A percentile compares a stretch with the other conserved stretches of the same genome.
phyloP scores from a whole-genome alignment of 371 early-diverging fungal genomes.

The Apophysomyces trapeziformis region DNA sequence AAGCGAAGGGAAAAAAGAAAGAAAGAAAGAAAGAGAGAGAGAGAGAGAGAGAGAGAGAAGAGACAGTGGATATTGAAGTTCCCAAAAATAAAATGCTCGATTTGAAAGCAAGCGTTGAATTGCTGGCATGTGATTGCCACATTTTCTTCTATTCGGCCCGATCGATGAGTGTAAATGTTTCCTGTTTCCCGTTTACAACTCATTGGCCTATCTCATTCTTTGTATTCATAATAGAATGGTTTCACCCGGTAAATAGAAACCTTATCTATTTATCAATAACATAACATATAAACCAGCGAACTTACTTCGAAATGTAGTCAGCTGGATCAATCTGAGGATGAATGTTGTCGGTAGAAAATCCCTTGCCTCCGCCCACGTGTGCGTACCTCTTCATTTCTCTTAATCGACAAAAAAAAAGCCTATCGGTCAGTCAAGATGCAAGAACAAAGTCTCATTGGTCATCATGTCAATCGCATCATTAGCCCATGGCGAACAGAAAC shows the following conservation, averaged over 20 bases:
- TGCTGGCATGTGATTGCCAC: slow-evolving; percentile 9
- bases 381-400: not conserved
- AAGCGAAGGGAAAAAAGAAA: not conserved
- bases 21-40: not conserved
- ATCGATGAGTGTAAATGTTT: not conserved
- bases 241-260: not conserved
- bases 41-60: not conserved
- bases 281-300: not conserved
- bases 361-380: not conserved
- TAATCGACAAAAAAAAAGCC: too few species aligned
- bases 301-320: not conserved
- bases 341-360: too few species aligned
- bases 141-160: slow-evolving; percentile 1
- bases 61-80: not conserved
- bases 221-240: not conserved
- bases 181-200: not conserved
- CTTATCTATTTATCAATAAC: not conserved
- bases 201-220: not conserved
- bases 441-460: too few species aligned
- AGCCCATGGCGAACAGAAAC: not conserved
- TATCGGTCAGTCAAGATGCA: too few species aligned
- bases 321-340: not conserved
- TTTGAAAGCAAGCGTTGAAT: slow-evolving; percentile 1
- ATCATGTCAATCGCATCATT: too few species aligned
- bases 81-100: slow-evolving; percentile 4